Base-by-base conservation (phyloP, 179 eudicot genomes). In the Corrigiola litoralis region DNA sequence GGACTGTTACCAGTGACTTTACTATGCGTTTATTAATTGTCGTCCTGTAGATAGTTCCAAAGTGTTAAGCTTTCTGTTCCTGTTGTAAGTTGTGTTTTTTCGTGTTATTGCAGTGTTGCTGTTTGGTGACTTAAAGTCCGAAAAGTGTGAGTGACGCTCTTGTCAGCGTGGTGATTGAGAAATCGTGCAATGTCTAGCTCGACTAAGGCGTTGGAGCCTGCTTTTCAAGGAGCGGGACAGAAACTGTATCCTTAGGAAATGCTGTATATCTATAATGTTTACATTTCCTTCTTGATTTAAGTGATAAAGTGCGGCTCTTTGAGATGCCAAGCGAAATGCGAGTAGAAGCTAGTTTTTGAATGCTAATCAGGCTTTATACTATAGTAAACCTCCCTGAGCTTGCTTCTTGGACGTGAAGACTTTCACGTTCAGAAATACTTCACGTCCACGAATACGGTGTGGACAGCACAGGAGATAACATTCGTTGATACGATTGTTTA, bases 161-260 rank as follows among this genome's bases (percentile, higher is more conserved):
- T 38, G 44, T 41, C 42, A 40, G 10, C 45, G 41, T 2, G 29
- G 47, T 75, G 68, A 61, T 45, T 52, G 10, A 66, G 24, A 47
- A 47, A 24, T 41, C 46, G 40, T 5, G 48, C 33, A 13, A 94
- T 94, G 99, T 80, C 99, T 46, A 75, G 74, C 72, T 49, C 89
- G 64, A 70, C 91, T 23, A 94, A 90, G 82, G 77, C 83, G 68
- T 71, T 86, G 80, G 97, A 94, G 65, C 97, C 97, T 74, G 99
- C 95, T 60, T 94, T 94, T 72, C 96, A 87, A 71, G 97, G 94
- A 65, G 89, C 82, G 25, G 99, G 99, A 16, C 89, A 83, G 70
- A 94, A 72, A 82, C 57, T 80, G 99, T 94, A 94, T 94, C 96
- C 96, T 86, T 61, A 24, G 6, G 51, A 1, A 52, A 10, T 32